Evolutionary conservation across 2,329 filamentous ascomycete genomes (phyloP).

Genomic region (Aspergillus sp.): DNA sequence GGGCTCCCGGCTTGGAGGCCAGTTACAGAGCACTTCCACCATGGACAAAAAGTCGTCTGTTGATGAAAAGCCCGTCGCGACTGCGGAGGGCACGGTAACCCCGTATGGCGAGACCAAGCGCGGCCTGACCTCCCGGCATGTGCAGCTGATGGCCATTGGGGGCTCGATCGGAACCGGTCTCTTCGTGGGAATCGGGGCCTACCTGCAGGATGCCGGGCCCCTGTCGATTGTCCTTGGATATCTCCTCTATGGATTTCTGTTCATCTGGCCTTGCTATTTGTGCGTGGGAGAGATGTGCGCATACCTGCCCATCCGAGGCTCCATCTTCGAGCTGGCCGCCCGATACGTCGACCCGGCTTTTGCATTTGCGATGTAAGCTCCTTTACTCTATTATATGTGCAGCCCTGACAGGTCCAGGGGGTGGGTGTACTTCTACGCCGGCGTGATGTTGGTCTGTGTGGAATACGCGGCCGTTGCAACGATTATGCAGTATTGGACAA

Average conservation of each 20-base stretch:
- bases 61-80: constrained; percentile 12
- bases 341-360: constrained; percentile 51
- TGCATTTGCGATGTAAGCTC: constrained; percentile 38
- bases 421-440: constrained; percentile 50
- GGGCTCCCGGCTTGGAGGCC: not conserved
- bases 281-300: constrained; percentile 31
- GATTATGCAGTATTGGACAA: constrained; percentile 48
- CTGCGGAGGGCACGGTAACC: constrained; percentile 21
- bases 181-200: constrained; percentile 37
- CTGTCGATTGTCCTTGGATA: constrained; percentile 37
- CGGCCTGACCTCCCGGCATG: constrained; percentile 13
- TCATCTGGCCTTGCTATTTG: constrained; percentile 34
- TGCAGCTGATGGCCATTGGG: constrained; percentile 17
- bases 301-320: constrained; percentile 45
- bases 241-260: constrained; percentile 33
- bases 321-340: constrained; percentile 48
- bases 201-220: constrained; percentile 34
- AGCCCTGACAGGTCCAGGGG: constrained; percentile 19
- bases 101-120: constrained; percentile 15
- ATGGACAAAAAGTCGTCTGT: constrained; percentile 27
- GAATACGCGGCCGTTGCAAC: constrained; percentile 48
- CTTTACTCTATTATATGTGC: not conserved
- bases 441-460: constrained; percentile 48
- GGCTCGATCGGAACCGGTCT: constrained; percentile 26
- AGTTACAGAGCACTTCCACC: not conserved